Base-by-base conservation (phyloP, 306 rosid genomes). In the Cucurbita pepo region DNA sequence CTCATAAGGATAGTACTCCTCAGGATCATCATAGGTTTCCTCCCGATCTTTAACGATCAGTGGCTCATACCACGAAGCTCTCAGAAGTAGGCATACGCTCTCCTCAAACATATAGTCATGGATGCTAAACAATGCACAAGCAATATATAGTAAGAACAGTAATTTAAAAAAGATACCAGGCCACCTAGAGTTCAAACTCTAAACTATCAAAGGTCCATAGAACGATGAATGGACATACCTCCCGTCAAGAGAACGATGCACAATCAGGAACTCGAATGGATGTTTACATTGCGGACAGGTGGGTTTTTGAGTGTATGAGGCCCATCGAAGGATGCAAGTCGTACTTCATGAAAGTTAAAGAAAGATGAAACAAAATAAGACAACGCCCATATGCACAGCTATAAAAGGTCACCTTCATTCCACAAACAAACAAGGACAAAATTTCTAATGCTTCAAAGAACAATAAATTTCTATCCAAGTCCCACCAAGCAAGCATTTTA, bases 161-260 rank as follows among this genome's bases (percentile, higher is more conserved):
- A 52, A 16, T 36, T 52, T 37, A 51, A 34, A 36, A 36, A 10
- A 2, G 36, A 16, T 53, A 71, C 6, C 13, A 16, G 34, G 34
- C 34, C 3, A 30, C 34, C 34, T 30, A 30, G 13, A 7, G 14
- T 69, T 30, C 25, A 47, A 36, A 52, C 10, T 19, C 72, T 47
- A 12, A 22, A 22, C 22, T 25, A 48, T 67, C 1, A 50, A 48
- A 69, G 4, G 9, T 40, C 36, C 54, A 45, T 15, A 37, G 13
- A 64, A 40, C 40, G 16, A 51, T 56, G 48, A 40, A 57, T 7
- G 47, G 6, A 36, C 44, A 11, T 85, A 91, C 99, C 99, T 82
- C 79, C 97, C 99, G 86, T 95, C 99, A 75, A 95, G 96, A 0
- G 96, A 79, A 12, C 97, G 99, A 82, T 95, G 99, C 58, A 95